Base-by-base conservation (phyloP, 1,284 basidiomycete species). In the Fomes fomentarius region DNA sequence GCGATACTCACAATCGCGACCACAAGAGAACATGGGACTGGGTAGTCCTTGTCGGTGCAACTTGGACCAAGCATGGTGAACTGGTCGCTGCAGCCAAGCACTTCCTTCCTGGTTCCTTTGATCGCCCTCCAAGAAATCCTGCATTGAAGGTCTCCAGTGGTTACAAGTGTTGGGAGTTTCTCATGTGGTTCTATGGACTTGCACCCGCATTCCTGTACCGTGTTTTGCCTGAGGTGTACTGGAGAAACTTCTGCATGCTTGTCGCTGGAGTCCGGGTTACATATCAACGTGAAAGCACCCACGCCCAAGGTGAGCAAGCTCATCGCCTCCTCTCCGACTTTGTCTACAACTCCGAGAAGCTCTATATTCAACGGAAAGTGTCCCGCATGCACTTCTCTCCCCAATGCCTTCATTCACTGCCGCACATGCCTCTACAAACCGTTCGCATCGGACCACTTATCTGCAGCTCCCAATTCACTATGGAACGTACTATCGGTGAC, bases 401-500 rank as follows among this genome's bases (percentile, higher is more conserved):
- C 3, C 35, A 14, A 2, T 37, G 35, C 19, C n/a, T 37, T 8
- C 35, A 37, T 19, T 37, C 35, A 2, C 11, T 37, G 8, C 19
- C n/a, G 35, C 35, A 37, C 15, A 56, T 3, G n/a, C 35, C 35
- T 17, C n/a, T 17, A 14, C n/a, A 37, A 17, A 37, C 19, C 3
- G 4, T 62, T 3, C 59, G 55, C 5, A 25, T 56, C 2, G 65
- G 69, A 0, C 63, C 67, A 1, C 54, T 57, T 21, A 28, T 25
- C 1, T 28, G 38, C 11, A 47, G 24, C 10, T 41, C 61, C 0
- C 67, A 69, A 39, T 65, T 54, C 47, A 54, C 61, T 0, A 62
- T 69, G 47, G 69, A 71, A 47, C 57, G 59, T 0, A 42, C 41
- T 3, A 69, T 71, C 12, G 68, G 67, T 3, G 56, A 66, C 25